Conservation (phyloP, 768 basidiomycete species). For the Termitomyces sp. region DNA sequence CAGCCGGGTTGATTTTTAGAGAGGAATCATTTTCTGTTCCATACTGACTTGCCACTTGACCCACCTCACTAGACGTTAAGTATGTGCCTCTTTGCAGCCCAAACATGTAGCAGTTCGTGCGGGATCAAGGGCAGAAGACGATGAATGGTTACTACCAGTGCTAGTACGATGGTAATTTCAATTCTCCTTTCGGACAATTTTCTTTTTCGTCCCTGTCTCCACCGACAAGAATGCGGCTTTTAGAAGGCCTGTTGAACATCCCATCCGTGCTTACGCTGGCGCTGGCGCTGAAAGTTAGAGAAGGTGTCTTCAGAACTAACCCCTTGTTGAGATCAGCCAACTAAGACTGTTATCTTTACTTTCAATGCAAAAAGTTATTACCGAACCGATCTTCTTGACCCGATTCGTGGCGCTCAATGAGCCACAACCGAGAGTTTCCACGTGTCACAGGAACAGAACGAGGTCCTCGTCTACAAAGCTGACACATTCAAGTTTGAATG, state of each 20-base stretch:
- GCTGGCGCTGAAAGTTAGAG: background rate
- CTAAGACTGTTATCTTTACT: background rate
- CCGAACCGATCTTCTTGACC: background rate
- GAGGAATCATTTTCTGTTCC: background rate
- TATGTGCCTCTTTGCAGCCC: background rate
- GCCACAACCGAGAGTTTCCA: too few species aligned
- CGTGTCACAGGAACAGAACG: background rate
- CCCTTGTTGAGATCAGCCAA: background rate
- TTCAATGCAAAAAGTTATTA: background rate
- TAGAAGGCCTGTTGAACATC: background rate
- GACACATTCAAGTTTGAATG: background rate
- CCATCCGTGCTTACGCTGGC: background rate
- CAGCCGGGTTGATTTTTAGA: background rate
- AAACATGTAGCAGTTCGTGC: background rate
- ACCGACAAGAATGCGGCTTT: background rate
- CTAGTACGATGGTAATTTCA: background rate
- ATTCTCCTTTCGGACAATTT: background rate
- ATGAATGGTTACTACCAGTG: background rate
- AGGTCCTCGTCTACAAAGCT: too few species aligned
- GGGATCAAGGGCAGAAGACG: background rate
- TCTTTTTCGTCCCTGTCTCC: background rate
- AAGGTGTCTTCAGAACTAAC: background rate
- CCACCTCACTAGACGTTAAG: background rate
- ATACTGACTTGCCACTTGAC: background rate
- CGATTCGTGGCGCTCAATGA: too few species aligned